A percentile compares a stretch with the other conserved stretches of the same genome.
These are phyloP conservation scores for Phytophthora chlamydospora DNA, from an alignment of 352 stramenopile species.

Conservation along the genomic window DNA sequence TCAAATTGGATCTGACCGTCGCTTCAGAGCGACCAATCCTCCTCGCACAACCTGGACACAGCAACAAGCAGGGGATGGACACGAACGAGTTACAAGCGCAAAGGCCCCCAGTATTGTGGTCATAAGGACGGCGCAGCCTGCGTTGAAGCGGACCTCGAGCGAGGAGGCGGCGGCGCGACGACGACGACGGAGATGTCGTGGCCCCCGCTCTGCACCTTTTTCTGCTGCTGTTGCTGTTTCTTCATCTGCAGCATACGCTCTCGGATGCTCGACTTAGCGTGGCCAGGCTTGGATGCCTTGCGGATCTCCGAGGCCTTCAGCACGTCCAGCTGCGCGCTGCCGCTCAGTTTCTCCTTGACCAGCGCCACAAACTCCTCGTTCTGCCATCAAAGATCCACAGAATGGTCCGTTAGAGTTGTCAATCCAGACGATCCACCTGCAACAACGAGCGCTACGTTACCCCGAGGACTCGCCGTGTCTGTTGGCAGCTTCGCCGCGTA, in stretches of 20 bases:
- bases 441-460: conserved; percentile 29
- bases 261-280: conserved; percentile 54
- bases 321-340: conserved; percentile 59
- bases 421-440: no score
- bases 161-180: conserved; percentile 21
- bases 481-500: conserved; percentile 57
- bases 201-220: conserved; percentile 34
- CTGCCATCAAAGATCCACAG: conserved; percentile 27
- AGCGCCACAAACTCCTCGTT: conserved; percentile 56
- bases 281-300: conserved; percentile 35
- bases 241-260: conserved; percentile 65
- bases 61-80: not conserved
- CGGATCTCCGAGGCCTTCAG: conserved; percentile 66
- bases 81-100: conserved; percentile 27
- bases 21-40: not conserved
- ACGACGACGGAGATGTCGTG: conserved; percentile 37
- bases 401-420: conserved; percentile 9
- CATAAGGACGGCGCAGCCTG: conserved; percentile 34
- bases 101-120: conserved; percentile 26
- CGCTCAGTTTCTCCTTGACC: conserved; percentile 64
- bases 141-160: conserved; percentile 23
- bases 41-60: not conserved
- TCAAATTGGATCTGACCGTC: conserved; percentile 2
- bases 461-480: conserved; percentile 51
- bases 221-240: conserved; percentile 45